phyloP scores from a whole-genome alignment of 1,284 basidiomycete species.

The Afroboletus lepidellus region DNA sequence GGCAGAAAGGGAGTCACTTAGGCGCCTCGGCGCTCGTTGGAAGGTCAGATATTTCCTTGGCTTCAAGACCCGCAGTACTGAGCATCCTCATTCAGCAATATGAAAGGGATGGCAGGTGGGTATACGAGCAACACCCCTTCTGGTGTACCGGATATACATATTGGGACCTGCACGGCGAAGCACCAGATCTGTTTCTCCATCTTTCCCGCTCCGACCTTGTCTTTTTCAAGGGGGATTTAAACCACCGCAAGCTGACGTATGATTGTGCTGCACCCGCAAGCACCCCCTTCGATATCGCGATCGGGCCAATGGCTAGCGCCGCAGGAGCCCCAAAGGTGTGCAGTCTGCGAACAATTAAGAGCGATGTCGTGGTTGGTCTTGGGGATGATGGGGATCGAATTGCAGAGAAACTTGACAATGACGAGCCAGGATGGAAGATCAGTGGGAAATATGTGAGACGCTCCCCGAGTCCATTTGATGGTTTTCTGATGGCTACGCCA shows the following conservation, averaged over 20 bases:
- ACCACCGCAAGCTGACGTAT: constrained; percentile 89
- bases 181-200: constrained; percentile 93
- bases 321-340: constrained; percentile 87
- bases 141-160: constrained; percentile 96
- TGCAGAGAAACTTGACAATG: constrained; percentile 80
- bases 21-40: constrained; percentile 85
- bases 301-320: constrained; percentile 89
- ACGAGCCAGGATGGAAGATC: constrained; percentile 96
- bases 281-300: constrained; percentile 89
- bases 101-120: constrained; percentile 90
- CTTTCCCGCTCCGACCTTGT: constrained; percentile 90
- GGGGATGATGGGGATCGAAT: constrained; percentile 69
- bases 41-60: constrained; percentile 52
- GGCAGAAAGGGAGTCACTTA: constrained; percentile 79
- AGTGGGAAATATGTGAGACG: constrained; percentile 83
- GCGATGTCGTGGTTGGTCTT: constrained; percentile 76
- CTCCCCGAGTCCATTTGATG: not conserved
- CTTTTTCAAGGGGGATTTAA: constrained; percentile 95
- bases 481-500: constrained; percentile 31
- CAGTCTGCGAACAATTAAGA: constrained; percentile 86
- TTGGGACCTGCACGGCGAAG: constrained; percentile 89
- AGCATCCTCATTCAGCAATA: constrained; percentile 61
- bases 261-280: constrained; percentile 91
- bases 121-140: constrained; percentile 96
- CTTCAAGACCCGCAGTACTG: constrained; percentile 7